Percentiles rank a stretch among this genome's conserved stretches.
phyloP scores from a whole-genome alignment of 2,329 filamentous ascomycete species.

The Colletotrichum sp. region DNA sequence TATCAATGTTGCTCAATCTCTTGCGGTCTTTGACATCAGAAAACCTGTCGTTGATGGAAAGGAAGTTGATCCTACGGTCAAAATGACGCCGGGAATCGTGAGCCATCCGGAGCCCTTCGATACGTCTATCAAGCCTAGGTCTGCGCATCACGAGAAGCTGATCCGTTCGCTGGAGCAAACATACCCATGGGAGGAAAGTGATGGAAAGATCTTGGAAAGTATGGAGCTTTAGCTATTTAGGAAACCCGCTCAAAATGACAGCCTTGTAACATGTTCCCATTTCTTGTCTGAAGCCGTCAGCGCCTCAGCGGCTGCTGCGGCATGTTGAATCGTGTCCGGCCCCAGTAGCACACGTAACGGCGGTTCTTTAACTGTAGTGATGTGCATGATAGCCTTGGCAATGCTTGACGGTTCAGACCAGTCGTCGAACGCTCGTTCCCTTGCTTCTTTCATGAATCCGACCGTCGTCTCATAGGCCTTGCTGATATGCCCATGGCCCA shows the following conservation, averaged over 20 bases:
- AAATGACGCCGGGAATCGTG: constrained; percentile 1
- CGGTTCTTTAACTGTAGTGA: background rate
- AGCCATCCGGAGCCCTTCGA: constrained; percentile 18
- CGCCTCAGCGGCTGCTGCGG: background rate
- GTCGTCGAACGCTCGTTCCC: background rate
- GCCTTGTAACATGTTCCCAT: background rate
- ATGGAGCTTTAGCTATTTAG: background rate
- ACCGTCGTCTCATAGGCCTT: constrained; percentile 41
- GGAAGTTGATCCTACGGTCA: constrained; percentile 30
- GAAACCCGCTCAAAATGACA: background rate
- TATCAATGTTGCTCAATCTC: constrained; percentile 39
- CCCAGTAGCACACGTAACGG: background rate
- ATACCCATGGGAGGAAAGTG: constrained; percentile 19
- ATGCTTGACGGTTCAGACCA: background rate
- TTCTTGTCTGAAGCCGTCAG: background rate
- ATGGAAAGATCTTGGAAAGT: background rate
- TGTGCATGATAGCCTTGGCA: background rate
- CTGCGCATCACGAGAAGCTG: constrained; percentile 9
- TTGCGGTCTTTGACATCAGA: constrained; percentile 50
- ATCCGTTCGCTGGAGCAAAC: constrained; percentile 10
- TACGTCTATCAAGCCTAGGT: constrained; percentile 11
- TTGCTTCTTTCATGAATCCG: constrained; percentile 24
- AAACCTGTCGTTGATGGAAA: constrained; percentile 38
- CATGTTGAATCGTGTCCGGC: background rate
- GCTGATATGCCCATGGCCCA: constrained; percentile 28